These are phyloP conservation scores for Geranium incanum DNA, from an alignment of 441 rosid species.

Conservation along the genomic window DNA sequence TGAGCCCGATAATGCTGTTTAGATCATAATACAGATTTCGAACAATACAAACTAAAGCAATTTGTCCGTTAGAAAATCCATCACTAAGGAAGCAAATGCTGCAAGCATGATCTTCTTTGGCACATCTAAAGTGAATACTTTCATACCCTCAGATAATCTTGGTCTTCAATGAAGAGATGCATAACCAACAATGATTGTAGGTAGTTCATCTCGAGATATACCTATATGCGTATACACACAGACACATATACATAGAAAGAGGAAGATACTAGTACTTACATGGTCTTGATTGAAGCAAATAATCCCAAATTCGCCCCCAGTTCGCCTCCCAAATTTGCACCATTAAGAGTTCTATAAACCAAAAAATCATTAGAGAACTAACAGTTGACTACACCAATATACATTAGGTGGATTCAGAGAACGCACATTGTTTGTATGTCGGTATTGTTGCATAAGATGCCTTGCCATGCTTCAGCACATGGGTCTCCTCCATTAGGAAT, in stretches of 20 bases:
- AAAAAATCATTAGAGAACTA: background rate
- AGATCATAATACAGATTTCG: background rate
- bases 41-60: background rate
- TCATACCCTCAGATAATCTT: background rate
- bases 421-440: slow-evolving; percentile 60
- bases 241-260: background rate
- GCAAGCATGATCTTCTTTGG: background rate
- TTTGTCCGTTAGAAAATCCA: background rate
- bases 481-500: slow-evolving; percentile 90
- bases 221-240: background rate
- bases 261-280: slow-evolving; percentile 48
- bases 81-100: background rate
- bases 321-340: slow-evolving; percentile 85
- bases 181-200: background rate
- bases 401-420: background rate
- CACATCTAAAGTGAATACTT: background rate
- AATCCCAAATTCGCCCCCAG: slow-evolving; percentile 57
- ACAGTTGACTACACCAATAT: slow-evolving; percentile 7
- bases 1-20: background rate
- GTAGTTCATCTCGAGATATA: background rate
- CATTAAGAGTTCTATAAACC: slow-evolving; percentile 58
- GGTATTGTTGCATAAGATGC: slow-evolving; percentile 59
- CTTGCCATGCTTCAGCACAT: slow-evolving; percentile 91
- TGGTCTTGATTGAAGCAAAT: slow-evolving; percentile 60
- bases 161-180: background rate